These are phyloP conservation scores for Camellia oleifera DNA, from an alignment of 179 eudicot species.

Conservation along the genomic window DNA sequence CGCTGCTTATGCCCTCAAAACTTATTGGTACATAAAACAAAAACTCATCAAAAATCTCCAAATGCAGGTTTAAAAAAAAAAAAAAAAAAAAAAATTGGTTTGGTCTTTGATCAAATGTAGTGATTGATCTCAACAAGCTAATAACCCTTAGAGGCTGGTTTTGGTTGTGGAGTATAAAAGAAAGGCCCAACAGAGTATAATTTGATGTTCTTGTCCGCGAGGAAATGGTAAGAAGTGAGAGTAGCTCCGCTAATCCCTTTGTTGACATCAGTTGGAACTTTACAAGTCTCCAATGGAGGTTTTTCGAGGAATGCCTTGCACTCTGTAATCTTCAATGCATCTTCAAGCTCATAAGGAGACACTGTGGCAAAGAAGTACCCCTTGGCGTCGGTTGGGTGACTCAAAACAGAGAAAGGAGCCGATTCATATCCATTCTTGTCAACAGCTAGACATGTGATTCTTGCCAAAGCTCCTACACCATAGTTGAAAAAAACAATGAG, in stretches of 20 bases:
- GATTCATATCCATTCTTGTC: conserved; percentile 33
- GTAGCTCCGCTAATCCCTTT: conserved; percentile 19
- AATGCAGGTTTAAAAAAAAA: background rate
- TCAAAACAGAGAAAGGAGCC: conserved; percentile 33
- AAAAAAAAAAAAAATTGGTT: background rate
- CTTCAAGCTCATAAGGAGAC: conserved; percentile 21
- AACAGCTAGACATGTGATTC: conserved; percentile 33
- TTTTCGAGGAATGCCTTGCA: conserved; percentile 44
- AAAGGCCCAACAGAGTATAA: conserved; percentile 21
- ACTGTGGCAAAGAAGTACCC: conserved; percentile 37
- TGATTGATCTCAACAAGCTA: background rate
- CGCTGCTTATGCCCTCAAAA: too few relatives aligned
- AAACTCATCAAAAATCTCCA: conserved; percentile 3
- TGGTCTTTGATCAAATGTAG: background rate
- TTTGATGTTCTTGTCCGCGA: background rate
- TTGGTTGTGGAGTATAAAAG: conserved; percentile 13
- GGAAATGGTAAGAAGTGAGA: conserved; percentile 5
- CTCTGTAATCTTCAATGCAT: conserved; percentile 20
- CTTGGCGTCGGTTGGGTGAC: conserved; percentile 32
- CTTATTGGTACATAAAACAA: too few relatives aligned
- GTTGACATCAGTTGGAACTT: conserved; percentile 25
- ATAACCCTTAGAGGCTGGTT: conserved; percentile 10
- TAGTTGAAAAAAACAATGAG: background rate
- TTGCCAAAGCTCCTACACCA: conserved; percentile 30
- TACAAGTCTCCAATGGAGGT: conserved; percentile 28